Evolutionary conservation across 805 yeast genomes (phyloP), one percentile per base, ranked within the genome.

Genomic region (Suhomyces pyralidae): DNA sequence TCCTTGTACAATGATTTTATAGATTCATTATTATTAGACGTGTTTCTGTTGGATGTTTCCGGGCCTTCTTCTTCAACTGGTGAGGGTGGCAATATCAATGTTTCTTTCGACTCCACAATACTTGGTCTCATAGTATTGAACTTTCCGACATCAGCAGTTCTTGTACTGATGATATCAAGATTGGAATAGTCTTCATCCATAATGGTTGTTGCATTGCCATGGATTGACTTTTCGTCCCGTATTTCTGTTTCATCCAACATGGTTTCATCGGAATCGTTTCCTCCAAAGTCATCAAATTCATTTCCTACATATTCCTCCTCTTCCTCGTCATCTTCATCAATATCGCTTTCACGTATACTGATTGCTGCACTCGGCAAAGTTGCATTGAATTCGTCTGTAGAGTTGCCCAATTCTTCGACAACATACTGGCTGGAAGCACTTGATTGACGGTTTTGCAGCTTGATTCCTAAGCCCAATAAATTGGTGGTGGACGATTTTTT

Each of bases 111-210:
- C 14, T 61, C 63, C 14, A 67, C 58, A 20, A 64, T 51, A 46
- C 63, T 68, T 28, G 74, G 69, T 46, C 58, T 56, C 30, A 51
- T 48, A 8, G 52, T 62, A 51, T 58, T 66, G n/a, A 60, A 26
- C 47, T 58, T 62, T 3, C 68, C 71, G n/a, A 68, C 54, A 15
- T 64, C 68, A 1, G 69, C 70, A 26, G 65, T 64, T 45, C 63
- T 61, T 12, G 70, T 58, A 47, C 71, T 67, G 25, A 66, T 59
- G 25, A 68, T 51, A 47, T 65, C 69, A 53, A 62, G 60, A 53
- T 61, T 62, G 10, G 69, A 65, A 45, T 58, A 55, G 40, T 66
- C 71, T 34, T 59, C 54, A 14, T 62, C 62, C 28, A 61, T 34
- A 19, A 48, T 22, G 9, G 42, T 46, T 15, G 56, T 25, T 26